Conservation (phyloP, 805 yeast genomes). For the Pichia nanzhaoensis region DNA sequence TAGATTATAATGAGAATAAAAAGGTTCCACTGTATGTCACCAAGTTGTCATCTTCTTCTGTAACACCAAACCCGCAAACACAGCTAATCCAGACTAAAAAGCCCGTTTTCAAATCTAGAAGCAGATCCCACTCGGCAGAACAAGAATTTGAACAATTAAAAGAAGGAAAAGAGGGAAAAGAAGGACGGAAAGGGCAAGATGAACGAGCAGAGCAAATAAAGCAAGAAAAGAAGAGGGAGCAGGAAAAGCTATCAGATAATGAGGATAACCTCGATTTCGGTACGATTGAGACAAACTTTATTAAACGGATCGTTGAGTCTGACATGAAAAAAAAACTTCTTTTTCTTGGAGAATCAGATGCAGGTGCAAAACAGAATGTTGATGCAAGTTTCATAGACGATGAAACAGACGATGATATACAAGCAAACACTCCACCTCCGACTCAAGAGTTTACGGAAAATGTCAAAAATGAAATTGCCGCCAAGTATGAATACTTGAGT, state of each 20-base stretch:
- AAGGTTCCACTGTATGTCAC: slow-evolving; percentile 5
- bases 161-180: no score
- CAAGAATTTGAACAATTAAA: no score
- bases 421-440: background rate
- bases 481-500: slow-evolving; percentile 3
- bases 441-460: slow-evolving; percentile 1
- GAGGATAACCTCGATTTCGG: no score
- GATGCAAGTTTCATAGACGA: background rate
- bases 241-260: no score
- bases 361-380: background rate
- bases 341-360: slow-evolving; percentile 3
- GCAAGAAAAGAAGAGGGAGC: no score
- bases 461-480: slow-evolving; percentile 2
- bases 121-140: no score
- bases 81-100: no score
- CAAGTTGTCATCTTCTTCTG: background rate
- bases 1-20: slow-evolving; percentile 25
- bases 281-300: slow-evolving; percentile 5
- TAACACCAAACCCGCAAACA: background rate
- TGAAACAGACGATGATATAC: background rate
- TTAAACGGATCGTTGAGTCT: slow-evolving; percentile 1
- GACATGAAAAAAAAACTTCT: slow-evolving; percentile 7
- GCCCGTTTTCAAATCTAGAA: no score
- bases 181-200: no score
- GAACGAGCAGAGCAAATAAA: no score